Conservation (phyloP, 2,329 filamentous ascomycete genomes). For the Teratosphaeria nubilosa region DNA sequence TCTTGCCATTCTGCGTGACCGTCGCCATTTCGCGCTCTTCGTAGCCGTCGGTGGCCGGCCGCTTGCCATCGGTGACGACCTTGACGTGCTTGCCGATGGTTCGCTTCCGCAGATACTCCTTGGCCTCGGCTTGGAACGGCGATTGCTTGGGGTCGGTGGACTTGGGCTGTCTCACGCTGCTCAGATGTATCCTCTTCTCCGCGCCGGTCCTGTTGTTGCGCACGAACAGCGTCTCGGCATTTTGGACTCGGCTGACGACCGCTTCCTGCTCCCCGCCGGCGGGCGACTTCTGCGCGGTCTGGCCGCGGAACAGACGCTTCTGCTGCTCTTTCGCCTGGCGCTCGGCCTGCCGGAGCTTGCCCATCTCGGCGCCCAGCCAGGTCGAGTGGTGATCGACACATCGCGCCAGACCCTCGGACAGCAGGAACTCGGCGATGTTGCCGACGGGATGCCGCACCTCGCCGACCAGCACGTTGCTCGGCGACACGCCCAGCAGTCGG, state of each 20-base stretch:
- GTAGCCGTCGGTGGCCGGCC: slow-evolving; percentile 79
- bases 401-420: slow-evolving; percentile 79
- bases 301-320: slow-evolving; percentile 70
- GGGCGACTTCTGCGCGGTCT: slow-evolving; percentile 56
- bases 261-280: slow-evolving; percentile 62
- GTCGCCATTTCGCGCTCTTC: slow-evolving; percentile 93
- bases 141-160: slow-evolving; percentile 75
- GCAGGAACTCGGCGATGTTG: slow-evolving; percentile 83
- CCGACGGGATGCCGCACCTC: slow-evolving; percentile 74
- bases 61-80: slow-evolving; percentile 79
- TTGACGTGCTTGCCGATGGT: slow-evolving; percentile 93
- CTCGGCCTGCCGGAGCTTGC: slow-evolving; percentile 72
- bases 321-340: slow-evolving; percentile 69
- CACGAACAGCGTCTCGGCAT: slow-evolving; percentile 79
- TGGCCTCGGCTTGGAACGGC: slow-evolving; percentile 84
- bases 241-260: slow-evolving; percentile 72
- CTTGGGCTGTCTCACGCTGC: slow-evolving; percentile 89
- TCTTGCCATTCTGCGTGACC: slow-evolving; percentile 72
- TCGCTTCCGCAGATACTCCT: slow-evolving; percentile 89
- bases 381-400: slow-evolving; percentile 96
- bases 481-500: slow-evolving; percentile 74
- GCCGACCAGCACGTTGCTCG: slow-evolving; percentile 85
- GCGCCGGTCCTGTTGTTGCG: slow-evolving; percentile 72
- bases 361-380: slow-evolving; percentile 82
- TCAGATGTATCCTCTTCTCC: slow-evolving; percentile 85